Base-by-base conservation (phyloP, 176 grass and related monocot genomes). In the Ananas comosus region DNA sequence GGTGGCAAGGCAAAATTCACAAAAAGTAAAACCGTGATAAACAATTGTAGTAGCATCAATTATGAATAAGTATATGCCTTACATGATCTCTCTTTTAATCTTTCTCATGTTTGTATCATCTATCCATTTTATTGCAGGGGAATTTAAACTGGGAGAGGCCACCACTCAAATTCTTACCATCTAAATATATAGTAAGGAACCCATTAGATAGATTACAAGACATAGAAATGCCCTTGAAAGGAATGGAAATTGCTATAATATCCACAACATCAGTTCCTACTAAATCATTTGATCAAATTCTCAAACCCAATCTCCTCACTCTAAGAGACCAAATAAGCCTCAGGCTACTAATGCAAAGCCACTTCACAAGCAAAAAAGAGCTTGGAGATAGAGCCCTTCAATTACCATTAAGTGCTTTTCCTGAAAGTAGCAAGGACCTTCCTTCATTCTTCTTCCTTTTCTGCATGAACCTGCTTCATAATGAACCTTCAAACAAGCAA, bases 391-490 rank as follows among this genome's bases (percentile, higher is more conserved):
- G 53, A 18, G 10, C 50, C 25, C 64, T 67, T 13, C 73, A 47
- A 19, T 6, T 50, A 22, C 10, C 21, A 14, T 10, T 19, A 61
- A 61, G 21, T 61, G 13, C 10, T 4, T 6, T 64, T 13, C 68
- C 71, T 29, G 13, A 75, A 56, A 61, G 75, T 51, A 28, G 64
- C 51, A 61, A 70, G 47, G 71, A 77, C 70, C 70, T 91, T 28
- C 50, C 82, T 29, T 70, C 85, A 9, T 80, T 79, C 42, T 70
- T 91, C 64, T 91, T 96, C 73, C 72, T 91, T 69, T 91, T 96
- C 68, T 96, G 74, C 49, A 67, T 91, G 33, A 23, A 52, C 24
- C 82, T 86, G 56, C 85, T 95, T 51, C 64, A 72, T n/a, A 66
- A 53, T 51, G 67, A 70, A 49, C 66, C 63, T 11, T 19, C 21